Conservation (phyloP, 78 protist genomes). For the slime mould (Dictyostelium discoideum) region dicty_2.7 NC_007091.3:3290501-3291000, state of each 20-base stretch:
- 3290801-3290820: neutral
- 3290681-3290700: neutral
- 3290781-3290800: neutral
- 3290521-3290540: neutral
- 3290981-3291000: neutral
- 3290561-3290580: neutral
- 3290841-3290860: constrained; percentile 6
- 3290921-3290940: neutral
- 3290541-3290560: neutral
- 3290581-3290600: constrained; percentile 44
- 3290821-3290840: neutral
- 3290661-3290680: neutral
- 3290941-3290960: neutral
- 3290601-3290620: neutral
- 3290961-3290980: neutral
- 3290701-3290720: neutral
- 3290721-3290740: neutral
- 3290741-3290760: neutral
- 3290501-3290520: constrained; percentile 18
- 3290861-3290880: constrained; percentile 8
- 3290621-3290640: constrained; percentile 9
- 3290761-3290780: neutral
- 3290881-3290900: neutral
- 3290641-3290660: constrained; percentile 70
- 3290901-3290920: neutral